Conservation (phyloP, 306 rosid species). For the Gastrolobium villosum region DNA sequence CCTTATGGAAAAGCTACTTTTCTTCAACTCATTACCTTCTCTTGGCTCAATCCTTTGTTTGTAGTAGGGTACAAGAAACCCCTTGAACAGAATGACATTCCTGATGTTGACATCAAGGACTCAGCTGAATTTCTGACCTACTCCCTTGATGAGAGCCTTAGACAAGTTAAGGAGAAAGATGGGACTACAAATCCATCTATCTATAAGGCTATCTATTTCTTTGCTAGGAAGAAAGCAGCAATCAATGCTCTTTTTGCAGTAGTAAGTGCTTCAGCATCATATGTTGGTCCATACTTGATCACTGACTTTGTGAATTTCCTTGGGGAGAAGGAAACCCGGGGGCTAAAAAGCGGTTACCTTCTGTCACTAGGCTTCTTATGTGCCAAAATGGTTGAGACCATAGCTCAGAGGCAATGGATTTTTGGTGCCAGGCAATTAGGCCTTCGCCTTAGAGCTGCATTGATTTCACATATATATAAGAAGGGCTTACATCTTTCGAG, state of each 20-base stretch:
- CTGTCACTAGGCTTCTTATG: conserved; percentile 75
- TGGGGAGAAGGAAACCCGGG: conserved; percentile 57
- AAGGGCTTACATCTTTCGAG: conserved; percentile 81
- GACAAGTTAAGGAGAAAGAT: conserved; percentile 67
- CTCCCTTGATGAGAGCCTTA: conserved; percentile 67
- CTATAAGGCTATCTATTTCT: conserved; percentile 72
- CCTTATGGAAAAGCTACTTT: conserved; percentile 75
- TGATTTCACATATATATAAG: conserved; percentile 79
- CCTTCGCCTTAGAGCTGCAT: conserved; percentile 84
- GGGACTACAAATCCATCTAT: conserved; percentile 70
- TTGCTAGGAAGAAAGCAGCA: conserved; percentile 83
- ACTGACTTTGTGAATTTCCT: conserved; percentile 83
- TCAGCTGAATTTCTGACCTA: conserved; percentile 70
- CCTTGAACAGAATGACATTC: conserved; percentile 71
- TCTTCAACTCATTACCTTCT: conserved; percentile 77
- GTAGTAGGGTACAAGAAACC: conserved; percentile 76
- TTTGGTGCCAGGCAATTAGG: conserved; percentile 96
- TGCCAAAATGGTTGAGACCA: conserved; percentile 85
- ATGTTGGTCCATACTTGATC: conserved; percentile 94
- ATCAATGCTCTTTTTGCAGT: conserved; percentile 80
- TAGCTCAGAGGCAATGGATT: conserved; percentile 93
- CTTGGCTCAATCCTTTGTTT: conserved; percentile 95
- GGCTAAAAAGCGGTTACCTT: conserved; percentile 72
- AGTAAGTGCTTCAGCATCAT: conserved; percentile 76
- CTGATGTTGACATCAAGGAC: conserved; percentile 72